These are phyloP conservation scores for Zygosaccharomyces pseudorouxii DNA, from an alignment of 805 yeast genomes.

Conservation along the genomic window DNA sequence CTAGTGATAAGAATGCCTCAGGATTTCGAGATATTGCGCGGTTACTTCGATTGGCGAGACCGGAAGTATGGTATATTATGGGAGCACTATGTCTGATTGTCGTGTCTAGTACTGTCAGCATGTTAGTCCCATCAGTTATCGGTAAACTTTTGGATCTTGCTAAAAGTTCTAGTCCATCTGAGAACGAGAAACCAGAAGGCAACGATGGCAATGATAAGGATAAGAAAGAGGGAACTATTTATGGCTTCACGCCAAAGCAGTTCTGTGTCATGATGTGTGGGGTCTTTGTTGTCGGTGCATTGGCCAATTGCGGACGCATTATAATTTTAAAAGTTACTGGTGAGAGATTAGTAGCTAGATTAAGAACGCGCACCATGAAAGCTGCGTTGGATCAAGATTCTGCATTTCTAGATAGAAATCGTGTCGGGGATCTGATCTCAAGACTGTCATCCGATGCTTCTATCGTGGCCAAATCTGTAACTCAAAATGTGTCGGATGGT, in stretches of 20 bases:
- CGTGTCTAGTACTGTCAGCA: slow-evolving; percentile 70
- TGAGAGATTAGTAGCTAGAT: slow-evolving; percentile 78
- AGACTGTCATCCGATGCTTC: slow-evolving; percentile 85
- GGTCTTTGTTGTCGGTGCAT: slow-evolving; percentile 66
- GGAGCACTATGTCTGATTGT: slow-evolving; percentile 62
- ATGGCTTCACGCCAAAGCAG: slow-evolving; percentile 57
- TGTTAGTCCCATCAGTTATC: slow-evolving; percentile 76
- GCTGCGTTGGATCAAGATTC: slow-evolving; percentile 82
- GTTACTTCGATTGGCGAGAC: slow-evolving; percentile 51
- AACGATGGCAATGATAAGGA: slow-evolving; percentile 24
- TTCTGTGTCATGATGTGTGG: slow-evolving; percentile 61
- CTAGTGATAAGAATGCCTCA: slow-evolving; percentile 35
- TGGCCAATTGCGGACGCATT: slow-evolving; percentile 79
- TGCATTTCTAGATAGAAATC: slow-evolving; percentile 80
- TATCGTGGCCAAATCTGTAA: slow-evolving; percentile 76
- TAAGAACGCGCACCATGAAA: slow-evolving; percentile 71
- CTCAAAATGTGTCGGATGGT: slow-evolving; percentile 92
- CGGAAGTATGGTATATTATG: slow-evolving; percentile 51
- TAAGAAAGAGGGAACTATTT: slow-evolving; percentile 35
- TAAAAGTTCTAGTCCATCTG: slow-evolving; percentile 28
- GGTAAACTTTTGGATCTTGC: slow-evolving; percentile 83
- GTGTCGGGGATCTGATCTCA: slow-evolving; percentile 89
- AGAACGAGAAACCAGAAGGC: slow-evolving; percentile 15
- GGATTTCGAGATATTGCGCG: slow-evolving; percentile 38
- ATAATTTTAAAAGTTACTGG: slow-evolving; percentile 73